Base-by-base conservation (phyloP, 495 filamentous ascomycete genomes). In the Talaromyces nanjingensis region DNA sequence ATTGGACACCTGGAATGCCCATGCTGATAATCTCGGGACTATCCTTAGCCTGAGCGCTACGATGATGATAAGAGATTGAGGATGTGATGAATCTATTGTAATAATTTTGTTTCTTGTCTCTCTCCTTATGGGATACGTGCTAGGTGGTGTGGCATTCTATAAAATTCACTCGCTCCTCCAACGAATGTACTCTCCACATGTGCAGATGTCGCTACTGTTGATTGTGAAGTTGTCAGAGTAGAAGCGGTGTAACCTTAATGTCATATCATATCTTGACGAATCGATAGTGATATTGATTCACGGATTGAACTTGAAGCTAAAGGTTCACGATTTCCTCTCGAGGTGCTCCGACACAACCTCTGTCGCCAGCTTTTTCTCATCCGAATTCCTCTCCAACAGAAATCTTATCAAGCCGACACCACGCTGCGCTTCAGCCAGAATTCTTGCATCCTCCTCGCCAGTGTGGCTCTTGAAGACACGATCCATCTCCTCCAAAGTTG, bases 71-170 rank as follows among this genome's bases (percentile, higher is more conserved):
- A n/a, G n/a, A 1, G 42, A 45, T 45, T 45, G 42, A 45, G 25
- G 4, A 31, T 9, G 85, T 74, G 11, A 37, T 31, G 33, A 37
- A 37, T 37, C 11, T 37, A 12, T 11, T 37, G 11, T 37, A 11
- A 12, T 37, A 11, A 3, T 11, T 37, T 11, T 37, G 11, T 0
- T 37, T 11, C 12, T 37, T 12, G 33, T 37, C 8, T 37, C 11
- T 12, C 33, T 37, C 33, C 33, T 37, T 37, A 12, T 37, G 6
- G 11, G 33, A 11, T 37, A 37, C 33, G 11, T 37, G 2, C 33
- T 37, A 37, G 11, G 33, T 12, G 33, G 3, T 37, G 11, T 11
- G 11, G 33, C 33, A 37, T 37, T 37, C 11, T 12, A 12, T 12
- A 12, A 37, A 12, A 37, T 3, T 11, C 9, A 11, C 6, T 34